These are phyloP conservation scores for Xylaria curta DNA, from an alignment of 495 filamentous ascomycete genomes.

Conservation along the genomic window DNA sequence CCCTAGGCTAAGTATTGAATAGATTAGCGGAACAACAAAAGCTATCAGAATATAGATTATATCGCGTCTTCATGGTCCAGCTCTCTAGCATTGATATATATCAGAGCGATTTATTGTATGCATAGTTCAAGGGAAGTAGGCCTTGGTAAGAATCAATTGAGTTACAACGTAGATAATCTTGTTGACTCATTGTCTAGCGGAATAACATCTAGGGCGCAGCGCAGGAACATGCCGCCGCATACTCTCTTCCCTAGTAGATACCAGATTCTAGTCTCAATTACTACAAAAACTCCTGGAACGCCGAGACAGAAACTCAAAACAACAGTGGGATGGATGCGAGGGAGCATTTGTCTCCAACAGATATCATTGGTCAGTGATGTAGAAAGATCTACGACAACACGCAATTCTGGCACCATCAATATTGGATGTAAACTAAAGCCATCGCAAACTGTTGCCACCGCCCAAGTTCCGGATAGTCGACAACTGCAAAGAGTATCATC, in stretches of 20 bases:
- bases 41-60: not conserved
- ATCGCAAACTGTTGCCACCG: conserved; percentile 8
- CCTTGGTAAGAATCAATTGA: not conserved
- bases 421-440: not conserved
- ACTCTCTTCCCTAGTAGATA: not conserved
- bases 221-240: not conserved
- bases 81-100: too few relatives aligned
- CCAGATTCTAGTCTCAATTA: too few relatives aligned
- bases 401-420: not conserved
- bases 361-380: not conserved
- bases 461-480: not conserved
- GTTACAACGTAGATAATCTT: not conserved
- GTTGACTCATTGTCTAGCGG: not conserved
- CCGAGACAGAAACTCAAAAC: not conserved
- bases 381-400: not conserved
- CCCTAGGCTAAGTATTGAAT: not conserved
- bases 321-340: not conserved
- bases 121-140: not conserved
- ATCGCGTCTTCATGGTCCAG: not conserved
- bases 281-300: not conserved
- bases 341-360: not conserved
- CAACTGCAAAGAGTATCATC: not conserved
- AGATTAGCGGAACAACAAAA: not conserved
- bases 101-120: not conserved
- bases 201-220: not conserved